Conservation (phyloP, 306 rosid genomes). For the Dryas alaskensis region DNA sequence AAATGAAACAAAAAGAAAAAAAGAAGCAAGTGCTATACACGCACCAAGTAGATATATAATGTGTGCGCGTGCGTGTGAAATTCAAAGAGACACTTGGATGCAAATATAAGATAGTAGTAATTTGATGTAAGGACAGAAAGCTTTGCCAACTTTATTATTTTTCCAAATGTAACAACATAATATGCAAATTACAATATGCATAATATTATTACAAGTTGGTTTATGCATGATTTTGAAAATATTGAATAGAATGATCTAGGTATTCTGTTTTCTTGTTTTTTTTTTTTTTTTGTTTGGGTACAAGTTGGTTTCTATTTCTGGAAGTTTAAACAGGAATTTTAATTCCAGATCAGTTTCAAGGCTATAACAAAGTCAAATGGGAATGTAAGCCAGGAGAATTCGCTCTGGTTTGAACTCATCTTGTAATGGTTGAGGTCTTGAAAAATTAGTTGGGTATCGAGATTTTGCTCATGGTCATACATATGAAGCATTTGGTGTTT, state of each 20-base stretch:
- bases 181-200: no score
- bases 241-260: no score
- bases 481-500: background rate
- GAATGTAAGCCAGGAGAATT: background rate
- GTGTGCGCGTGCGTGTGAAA: background rate
- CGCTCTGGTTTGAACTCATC: background rate
- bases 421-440: background rate
- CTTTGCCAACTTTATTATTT: background rate
- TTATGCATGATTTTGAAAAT: no score
- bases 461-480: background rate
- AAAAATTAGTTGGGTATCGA: background rate
- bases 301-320: no score
- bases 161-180: background rate
- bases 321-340: no score
- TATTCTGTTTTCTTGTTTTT: no score
- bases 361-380: conserved; percentile 1
- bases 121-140: background rate
- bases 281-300: no score
- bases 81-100: background rate
- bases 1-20: background rate
- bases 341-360: background rate
- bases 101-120: background rate
- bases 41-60: background rate
- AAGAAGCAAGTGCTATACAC: background rate
- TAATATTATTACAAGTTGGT: no score